phyloP scores from a whole-genome alignment of 139 green algal species.

The Prasinococcaceae sp. region DNA sequence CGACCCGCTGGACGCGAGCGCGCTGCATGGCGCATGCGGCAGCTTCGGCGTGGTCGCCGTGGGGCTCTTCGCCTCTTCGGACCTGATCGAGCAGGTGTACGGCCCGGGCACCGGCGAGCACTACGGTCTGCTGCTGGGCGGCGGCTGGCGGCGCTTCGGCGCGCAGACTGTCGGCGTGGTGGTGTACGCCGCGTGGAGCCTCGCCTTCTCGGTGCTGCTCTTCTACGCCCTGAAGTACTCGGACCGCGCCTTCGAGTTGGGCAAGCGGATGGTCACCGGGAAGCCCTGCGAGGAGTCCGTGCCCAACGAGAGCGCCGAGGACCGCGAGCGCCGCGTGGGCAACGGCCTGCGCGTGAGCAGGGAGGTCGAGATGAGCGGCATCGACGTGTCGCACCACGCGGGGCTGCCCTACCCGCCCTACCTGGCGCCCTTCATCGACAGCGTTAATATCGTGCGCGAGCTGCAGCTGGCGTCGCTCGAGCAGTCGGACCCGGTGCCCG shows the following conservation, averaged over 20 bases:
- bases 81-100: not conserved
- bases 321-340: too few relatives aligned
- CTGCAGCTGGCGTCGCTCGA: too few relatives aligned
- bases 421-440: too few relatives aligned
- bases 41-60: constrained; percentile 32
- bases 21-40: constrained; percentile 60
- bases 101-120: too few relatives aligned
- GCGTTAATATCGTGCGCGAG: too few relatives aligned
- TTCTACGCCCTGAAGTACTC: constrained; percentile 51
- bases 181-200: constrained; percentile 42
- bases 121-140: constrained; percentile 28
- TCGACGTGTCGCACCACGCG: constrained; percentile 40
- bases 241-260: too few relatives aligned
- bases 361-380: constrained; percentile 31
- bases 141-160: constrained; percentile 25
- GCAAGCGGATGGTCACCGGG: too few relatives aligned
- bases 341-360: constrained; percentile 23
- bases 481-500: too few relatives aligned
- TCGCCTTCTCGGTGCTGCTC: constrained; percentile 32
- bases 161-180: constrained; percentile 42
- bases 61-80: constrained; percentile 29
- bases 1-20: constrained; percentile 47
- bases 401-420: constrained; percentile 31
- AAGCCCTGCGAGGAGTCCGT: too few relatives aligned
- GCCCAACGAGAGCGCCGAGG: too few relatives aligned